phyloP scores from a whole-genome alignment of 768 basidiomycete species.

The Dictyophora rubrovolvata region DNA sequence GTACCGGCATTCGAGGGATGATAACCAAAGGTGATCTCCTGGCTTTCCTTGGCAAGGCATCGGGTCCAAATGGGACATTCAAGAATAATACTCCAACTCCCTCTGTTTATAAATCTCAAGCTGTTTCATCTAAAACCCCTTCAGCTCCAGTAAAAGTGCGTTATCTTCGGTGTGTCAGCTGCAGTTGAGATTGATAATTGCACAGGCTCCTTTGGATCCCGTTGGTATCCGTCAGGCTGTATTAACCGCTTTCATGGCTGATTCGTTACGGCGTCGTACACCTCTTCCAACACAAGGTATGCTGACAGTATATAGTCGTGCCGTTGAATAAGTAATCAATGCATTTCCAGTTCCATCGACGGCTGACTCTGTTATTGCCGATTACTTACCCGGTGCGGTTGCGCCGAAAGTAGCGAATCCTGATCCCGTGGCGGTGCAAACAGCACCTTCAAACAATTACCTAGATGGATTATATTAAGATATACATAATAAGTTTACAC shows the following conservation, averaged over 20 bases:
- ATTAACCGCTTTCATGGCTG: constrained; percentile 47
- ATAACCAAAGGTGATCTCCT: constrained; percentile 95
- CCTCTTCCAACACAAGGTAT: constrained; percentile 27
- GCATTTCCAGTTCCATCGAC: background rate
- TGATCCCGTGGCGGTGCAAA: constrained; percentile 9
- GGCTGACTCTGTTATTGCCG: constrained; percentile 52
- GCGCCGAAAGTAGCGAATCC: constrained; percentile 11
- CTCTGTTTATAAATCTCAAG: constrained; percentile 14
- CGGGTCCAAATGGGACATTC: constrained; percentile 65
- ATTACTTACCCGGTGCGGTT: constrained; percentile 46
- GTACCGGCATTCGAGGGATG: constrained; percentile 83
- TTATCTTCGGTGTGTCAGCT: background rate
- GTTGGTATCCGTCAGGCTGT: constrained; percentile 55
- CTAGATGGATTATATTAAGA: constrained; percentile 11
- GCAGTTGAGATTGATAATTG: background rate
- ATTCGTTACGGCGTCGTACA: constrained; percentile 37
- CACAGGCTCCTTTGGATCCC: constrained; percentile 46
- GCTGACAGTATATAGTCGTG: constrained; percentile 9
- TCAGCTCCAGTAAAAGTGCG: constrained; percentile 27
- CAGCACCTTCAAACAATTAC: constrained; percentile 11
- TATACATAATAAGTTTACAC: background rate
- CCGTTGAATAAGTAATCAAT: background rate
- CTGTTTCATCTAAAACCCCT: constrained; percentile 21
- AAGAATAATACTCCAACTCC: constrained; percentile 29
- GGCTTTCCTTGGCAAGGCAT: constrained; percentile 74